A percentile compares a stretch with the other conserved stretches of the same genome.
phyloP scores from a whole-genome alignment of 2,329 filamentous ascomycete genomes.

The Epichloe uncinata region DNA sequence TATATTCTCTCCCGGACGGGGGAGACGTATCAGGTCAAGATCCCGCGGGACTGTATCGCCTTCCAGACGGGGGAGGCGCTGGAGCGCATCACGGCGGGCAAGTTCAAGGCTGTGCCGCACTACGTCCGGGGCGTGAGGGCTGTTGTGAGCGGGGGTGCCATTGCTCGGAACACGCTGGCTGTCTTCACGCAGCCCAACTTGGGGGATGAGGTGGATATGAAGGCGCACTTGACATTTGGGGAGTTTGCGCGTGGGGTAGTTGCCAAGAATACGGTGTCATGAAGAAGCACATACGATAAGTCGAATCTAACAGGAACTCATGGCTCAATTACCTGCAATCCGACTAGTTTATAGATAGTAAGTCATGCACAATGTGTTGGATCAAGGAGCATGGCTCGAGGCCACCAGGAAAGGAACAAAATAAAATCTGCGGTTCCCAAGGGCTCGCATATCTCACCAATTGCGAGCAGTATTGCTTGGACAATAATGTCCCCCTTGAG shows the following conservation, averaged over 20 bases:
- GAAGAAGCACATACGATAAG: neutral
- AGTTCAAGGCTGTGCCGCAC: conserved; percentile 89
- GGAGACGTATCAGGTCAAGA: conserved; percentile 76
- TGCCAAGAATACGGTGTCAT: conserved; percentile 42
- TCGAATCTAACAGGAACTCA: too few species aligned
- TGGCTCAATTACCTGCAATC: too few species aligned
- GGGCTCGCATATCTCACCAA: conserved; percentile 1
- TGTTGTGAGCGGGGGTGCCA: conserved; percentile 33
- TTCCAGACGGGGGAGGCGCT: conserved; percentile 90
- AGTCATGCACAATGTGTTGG: too few species aligned
- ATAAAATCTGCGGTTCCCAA: neutral
- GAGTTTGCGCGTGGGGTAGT: conserved; percentile 56
- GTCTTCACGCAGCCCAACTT: conserved; percentile 97
- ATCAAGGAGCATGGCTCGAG: neutral
- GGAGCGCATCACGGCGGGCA: conserved; percentile 79
- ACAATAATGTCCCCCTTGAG: neutral
- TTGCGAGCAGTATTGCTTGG: neutral
- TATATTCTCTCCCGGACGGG: conserved; percentile 80
- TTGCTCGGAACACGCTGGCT: conserved; percentile 79
- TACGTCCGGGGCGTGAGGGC: conserved; percentile 70
- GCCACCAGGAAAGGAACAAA: neutral
- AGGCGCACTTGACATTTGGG: conserved; percentile 56
- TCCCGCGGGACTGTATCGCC: conserved; percentile 80
- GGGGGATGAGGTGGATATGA: conserved; percentile 58
- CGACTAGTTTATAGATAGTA: too few species aligned